These are phyloP conservation scores for Penicillium sp. DNA, from an alignment of 2,329 filamentous ascomycete species.

Conservation along the genomic window DNA sequence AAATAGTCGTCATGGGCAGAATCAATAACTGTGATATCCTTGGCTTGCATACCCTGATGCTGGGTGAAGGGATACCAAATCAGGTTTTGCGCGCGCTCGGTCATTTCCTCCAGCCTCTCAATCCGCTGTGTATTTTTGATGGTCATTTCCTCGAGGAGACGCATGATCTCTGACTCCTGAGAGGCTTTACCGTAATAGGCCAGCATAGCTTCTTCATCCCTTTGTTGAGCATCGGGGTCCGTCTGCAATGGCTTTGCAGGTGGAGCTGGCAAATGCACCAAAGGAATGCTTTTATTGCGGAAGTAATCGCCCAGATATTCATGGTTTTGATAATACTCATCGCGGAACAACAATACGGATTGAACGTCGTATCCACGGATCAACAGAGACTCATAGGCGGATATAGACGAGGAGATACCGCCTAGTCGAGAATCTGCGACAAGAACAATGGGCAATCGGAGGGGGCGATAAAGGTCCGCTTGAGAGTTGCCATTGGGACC, in stretches of 20 bases:
- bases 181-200: constrained; percentile 62
- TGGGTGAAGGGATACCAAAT: constrained; percentile 93
- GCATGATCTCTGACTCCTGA: constrained; percentile 39
- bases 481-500: constrained; percentile 74
- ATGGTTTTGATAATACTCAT: constrained; percentile 67
- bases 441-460: constrained; percentile 72
- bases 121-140: constrained; percentile 59
- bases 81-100: constrained; percentile 58
- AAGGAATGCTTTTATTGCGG: constrained; percentile 56
- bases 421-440: constrained; percentile 75
- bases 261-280: constrained; percentile 60
- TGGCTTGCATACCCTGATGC: constrained; percentile 62
- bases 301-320: constrained; percentile 71
- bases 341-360: constrained; percentile 67
- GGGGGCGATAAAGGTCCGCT: constrained; percentile 72
- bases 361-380: constrained; percentile 79
- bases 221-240: constrained; percentile 33
- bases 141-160: constrained; percentile 55
- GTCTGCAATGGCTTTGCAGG: constrained; percentile 46
- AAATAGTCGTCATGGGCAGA: constrained; percentile 80
- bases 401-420: constrained; percentile 78
- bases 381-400: constrained; percentile 74
- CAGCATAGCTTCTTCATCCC: constrained; percentile 60
- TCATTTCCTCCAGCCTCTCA: constrained; percentile 61
- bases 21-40: constrained; percentile 73